phyloP scores from a whole-genome alignment of 129 eudicot species.

The Calendula officinalis region DNA sequence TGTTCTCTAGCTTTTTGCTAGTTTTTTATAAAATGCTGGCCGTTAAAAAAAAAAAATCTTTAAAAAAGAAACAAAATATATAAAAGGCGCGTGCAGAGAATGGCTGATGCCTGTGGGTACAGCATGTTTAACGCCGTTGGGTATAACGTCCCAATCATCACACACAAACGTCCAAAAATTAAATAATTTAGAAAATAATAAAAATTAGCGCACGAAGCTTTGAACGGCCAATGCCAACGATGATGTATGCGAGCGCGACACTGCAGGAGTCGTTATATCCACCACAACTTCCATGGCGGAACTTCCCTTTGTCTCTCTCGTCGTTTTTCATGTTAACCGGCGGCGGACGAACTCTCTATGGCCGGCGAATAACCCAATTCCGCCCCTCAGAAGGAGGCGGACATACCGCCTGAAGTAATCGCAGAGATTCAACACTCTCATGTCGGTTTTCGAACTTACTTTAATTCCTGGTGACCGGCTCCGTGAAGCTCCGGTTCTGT shows the following conservation, averaged over 20 bases:
- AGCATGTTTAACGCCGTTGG: constrained; percentile 42
- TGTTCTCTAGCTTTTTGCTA: no score
- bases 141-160: constrained; percentile 59
- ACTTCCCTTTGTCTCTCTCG: constrained; percentile 39
- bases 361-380: constrained; percentile 39
- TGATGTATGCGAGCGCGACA: constrained; percentile 7
- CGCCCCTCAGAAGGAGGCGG: no score
- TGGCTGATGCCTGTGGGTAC: no score
- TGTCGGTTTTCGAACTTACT: constrained; percentile 13
- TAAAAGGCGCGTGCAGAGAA: no score
- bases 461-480: constrained; percentile 36
- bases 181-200: background rate
- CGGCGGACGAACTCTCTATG: constrained; percentile 39
- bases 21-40: no score
- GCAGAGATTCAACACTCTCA: background rate
- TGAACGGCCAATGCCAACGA: constrained; percentile 35
- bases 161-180: constrained; percentile 26
- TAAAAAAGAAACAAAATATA: constrained; percentile 18
- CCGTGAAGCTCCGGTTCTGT: constrained; percentile 53
- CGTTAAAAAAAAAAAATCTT: no score
- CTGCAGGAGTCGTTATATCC: constrained; percentile 35
- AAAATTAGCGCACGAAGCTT: constrained; percentile 20
- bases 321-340: constrained; percentile 32
- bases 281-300: constrained; percentile 38
- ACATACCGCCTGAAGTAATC: constrained; percentile 15